Base-by-base conservation (phyloP, 768 basidiomycete genomes). In the Cantharellus anzutake region DNA sequence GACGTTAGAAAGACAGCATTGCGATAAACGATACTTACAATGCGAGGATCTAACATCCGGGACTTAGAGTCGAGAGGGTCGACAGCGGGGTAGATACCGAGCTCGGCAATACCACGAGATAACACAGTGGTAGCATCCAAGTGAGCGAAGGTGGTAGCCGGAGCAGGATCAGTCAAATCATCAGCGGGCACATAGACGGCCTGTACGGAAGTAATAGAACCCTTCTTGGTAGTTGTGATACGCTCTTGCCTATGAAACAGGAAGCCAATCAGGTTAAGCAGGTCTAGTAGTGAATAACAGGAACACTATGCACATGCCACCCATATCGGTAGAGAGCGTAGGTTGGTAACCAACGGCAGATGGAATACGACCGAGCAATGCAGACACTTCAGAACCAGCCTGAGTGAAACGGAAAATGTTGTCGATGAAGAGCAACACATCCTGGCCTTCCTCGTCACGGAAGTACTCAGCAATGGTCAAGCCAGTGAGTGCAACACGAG, bases 401-500 rank as follows among this genome's bases (percentile, higher is more conserved):
- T 98, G 96, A 67, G 96, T 99, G 88, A 99, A 99, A 71, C 96
- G 93, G 96, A 99, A 99, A 76, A 99, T 99, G 83, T 99, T 99
- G 86, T 99, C 96, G 71, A 99, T 99, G 81, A 99, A 99, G 70
- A 99, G 84, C 71, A 99, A 80, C 79, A 99, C 96, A 73, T 99
- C 96, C 74, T 99, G 96, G 64, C 96, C 96, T 77, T 99, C 94
- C 77, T 98, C 94, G 68, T 99, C 96, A 83, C 96, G 93, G 96
- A 99, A 99, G 78, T 98, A 99, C 76, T 99, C 96, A 65, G 96
- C 96, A 67, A 98, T 98, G 70, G 96, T 99, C 62, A 99, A 77
- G 74, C 96, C 96, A 67, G 96, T 98, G 68, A 99, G 83, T 65
- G 96, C 96, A 68, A 99, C 96, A 86, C 96, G 96, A 69, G 96